These are phyloP conservation scores for Immersiella caudata DNA, from an alignment of 495 filamentous ascomycete genomes.

Conservation along the genomic window DNA sequence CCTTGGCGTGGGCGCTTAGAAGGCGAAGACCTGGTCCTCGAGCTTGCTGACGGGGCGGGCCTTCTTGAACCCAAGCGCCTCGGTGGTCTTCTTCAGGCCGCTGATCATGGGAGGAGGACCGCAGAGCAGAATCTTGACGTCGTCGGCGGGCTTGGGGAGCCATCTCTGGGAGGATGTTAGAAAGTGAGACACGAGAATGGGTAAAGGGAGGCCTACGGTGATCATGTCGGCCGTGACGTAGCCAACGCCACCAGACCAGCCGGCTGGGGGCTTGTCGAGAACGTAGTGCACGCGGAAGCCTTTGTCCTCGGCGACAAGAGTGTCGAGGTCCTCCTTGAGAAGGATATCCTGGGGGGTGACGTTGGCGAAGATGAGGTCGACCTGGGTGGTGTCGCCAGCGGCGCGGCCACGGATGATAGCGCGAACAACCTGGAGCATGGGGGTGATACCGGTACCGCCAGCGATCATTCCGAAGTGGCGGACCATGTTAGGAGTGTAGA, in stretches of 20 bases:
- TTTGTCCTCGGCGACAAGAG: slow-evolving; percentile 72
- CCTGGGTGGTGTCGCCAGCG: slow-evolving; percentile 79
- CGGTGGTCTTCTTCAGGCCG: slow-evolving; percentile 95
- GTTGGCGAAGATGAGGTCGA: slow-evolving; percentile 95
- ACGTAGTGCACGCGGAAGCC: slow-evolving; percentile 90
- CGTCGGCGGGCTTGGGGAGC: slow-evolving; percentile 77
- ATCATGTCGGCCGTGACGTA: slow-evolving; percentile 97
- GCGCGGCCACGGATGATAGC: slow-evolving; percentile 84
- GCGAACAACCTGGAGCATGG: slow-evolving; percentile 93
- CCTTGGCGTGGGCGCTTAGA: slow-evolving; percentile 55
- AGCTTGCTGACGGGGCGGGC: slow-evolving; percentile 93
- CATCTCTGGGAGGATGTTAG: slow-evolving; percentile 54
- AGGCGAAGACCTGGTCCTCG: slow-evolving; percentile 96
- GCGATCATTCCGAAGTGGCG: slow-evolving; percentile 96
- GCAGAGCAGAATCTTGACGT: slow-evolving; percentile 95
- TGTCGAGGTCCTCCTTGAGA: slow-evolving; percentile 85
- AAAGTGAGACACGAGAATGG: slow-evolving; percentile 18
- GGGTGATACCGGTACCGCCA: slow-evolving; percentile 96
- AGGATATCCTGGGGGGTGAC: slow-evolving; percentile 92
- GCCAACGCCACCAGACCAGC: slow-evolving; percentile 86
- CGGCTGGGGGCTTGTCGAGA: slow-evolving; percentile 90
- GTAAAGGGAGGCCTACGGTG: slow-evolving; percentile 59
- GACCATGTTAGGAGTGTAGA: slow-evolving; percentile 93
- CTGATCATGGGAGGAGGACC: slow-evolving; percentile 96
- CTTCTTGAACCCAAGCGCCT: slow-evolving; percentile 86